A percentile compares a stretch with the other conserved stretches of the same genome.
phyloP scores from a whole-genome alignment of 768 basidiomycete species.

The Lactifluus piperatus region DNA sequence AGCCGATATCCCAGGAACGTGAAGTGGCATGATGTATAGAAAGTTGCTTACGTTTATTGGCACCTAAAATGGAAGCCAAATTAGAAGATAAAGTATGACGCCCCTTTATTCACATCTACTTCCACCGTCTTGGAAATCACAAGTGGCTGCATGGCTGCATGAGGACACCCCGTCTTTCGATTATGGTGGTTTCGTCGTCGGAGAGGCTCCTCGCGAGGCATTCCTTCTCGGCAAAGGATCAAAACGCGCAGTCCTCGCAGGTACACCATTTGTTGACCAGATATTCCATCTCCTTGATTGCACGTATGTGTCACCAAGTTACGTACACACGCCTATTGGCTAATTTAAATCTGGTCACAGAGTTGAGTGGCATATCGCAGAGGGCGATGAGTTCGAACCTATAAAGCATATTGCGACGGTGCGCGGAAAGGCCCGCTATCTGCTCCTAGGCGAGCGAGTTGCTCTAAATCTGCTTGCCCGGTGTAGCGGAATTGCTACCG shows the following conservation, averaged over 20 bases:
- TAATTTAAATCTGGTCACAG: slow-evolving; percentile 32
- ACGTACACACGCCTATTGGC: not conserved
- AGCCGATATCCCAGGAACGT: not conserved
- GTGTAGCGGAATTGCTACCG: slow-evolving; percentile 94
- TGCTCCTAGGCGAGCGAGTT: slow-evolving; percentile 87
- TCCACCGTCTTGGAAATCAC: slow-evolving; percentile 72
- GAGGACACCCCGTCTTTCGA: slow-evolving; percentile 55
- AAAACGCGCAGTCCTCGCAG: slow-evolving; percentile 72
- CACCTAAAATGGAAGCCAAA: too few relatives aligned
- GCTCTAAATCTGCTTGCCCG: slow-evolving; percentile 89
- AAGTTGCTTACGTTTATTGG: too few relatives aligned
- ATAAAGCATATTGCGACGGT: slow-evolving; percentile 86
- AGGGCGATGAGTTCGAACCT: slow-evolving; percentile 76
- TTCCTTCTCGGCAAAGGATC: slow-evolving; percentile 87
- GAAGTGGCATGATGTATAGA: not conserved
- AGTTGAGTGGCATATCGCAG: slow-evolving; percentile 88
- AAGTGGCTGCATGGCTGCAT: slow-evolving; percentile 73
- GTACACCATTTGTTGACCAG: slow-evolving; percentile 92
- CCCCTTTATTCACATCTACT: not conserved
- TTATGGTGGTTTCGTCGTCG: slow-evolving; percentile 84
- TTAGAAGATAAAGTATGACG: not conserved
- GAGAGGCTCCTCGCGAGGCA: slow-evolving; percentile 79
- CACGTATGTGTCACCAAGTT: slow-evolving; percentile 49
- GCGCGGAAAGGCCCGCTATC: slow-evolving; percentile 74
- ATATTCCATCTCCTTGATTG: slow-evolving; percentile 85